A percentile compares a stretch with the other conserved stretches of the same genome.
These are phyloP conservation scores for Colletotrichum sp. DNA, from an alignment of 2,329 filamentous ascomycete species.

Conservation along the genomic window DNA sequence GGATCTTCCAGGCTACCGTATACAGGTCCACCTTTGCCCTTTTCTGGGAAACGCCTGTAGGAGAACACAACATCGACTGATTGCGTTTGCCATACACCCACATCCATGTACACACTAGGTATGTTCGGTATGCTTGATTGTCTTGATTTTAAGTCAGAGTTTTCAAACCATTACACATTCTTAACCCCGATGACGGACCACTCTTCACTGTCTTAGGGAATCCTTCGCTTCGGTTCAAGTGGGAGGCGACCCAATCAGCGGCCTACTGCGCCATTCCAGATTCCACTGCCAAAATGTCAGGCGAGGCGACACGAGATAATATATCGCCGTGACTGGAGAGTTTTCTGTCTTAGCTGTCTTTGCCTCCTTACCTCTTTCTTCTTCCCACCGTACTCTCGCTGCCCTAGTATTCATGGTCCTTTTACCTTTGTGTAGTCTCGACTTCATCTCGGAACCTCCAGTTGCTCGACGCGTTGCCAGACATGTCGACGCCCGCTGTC, in stretches of 20 bases:
- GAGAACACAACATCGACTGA: background rate
- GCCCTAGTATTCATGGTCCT: rapidly evolving
- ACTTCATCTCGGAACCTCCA: background rate
- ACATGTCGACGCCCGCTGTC: background rate
- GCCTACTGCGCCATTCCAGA: background rate
- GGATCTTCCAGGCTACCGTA: background rate
- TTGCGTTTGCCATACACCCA: background rate
- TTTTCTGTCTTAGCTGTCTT: background rate
- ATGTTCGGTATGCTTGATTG: background rate
- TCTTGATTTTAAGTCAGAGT: background rate
- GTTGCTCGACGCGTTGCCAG: background rate
- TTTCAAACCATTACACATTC: background rate
- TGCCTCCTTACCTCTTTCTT: background rate
- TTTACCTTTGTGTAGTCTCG: background rate
- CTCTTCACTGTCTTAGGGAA: background rate
- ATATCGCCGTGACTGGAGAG: background rate
- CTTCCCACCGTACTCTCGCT: background rate
- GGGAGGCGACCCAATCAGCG: background rate
- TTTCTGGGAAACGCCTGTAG: background rate
- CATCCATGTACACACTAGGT: background rate
- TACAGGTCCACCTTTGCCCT: background rate
- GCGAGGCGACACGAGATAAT: background rate
- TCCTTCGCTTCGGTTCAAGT: background rate
- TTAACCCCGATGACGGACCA: background rate
- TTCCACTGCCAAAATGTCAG: background rate